Evolutionary conservation across 768 basidiomycete genomes (phyloP).

Genomic region (Mycena belliarum): DNA sequence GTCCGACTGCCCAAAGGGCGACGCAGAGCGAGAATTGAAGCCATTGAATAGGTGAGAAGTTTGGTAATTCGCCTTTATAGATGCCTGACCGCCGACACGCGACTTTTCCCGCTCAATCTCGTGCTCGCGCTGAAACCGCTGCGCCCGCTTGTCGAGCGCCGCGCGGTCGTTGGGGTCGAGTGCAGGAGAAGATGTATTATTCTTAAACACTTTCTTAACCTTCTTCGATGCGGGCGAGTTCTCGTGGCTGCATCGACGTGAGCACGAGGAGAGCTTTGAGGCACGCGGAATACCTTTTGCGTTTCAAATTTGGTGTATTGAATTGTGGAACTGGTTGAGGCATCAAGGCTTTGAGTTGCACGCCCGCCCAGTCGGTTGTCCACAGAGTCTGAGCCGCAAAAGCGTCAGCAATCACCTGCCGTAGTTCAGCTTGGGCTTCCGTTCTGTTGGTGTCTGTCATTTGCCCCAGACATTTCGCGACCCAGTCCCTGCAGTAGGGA

Average conservation of each 20-base stretch:
- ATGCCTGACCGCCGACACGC: constrained; percentile 36
- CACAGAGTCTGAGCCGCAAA: constrained; percentile 82
- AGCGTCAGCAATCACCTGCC: constrained; percentile 94
- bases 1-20: constrained; percentile 52
- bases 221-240: constrained; percentile 45
- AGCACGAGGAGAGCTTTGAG: background rate
- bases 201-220: constrained; percentile 63
- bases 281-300: constrained; percentile 58
- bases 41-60: constrained; percentile 55
- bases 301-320: constrained; percentile 54
- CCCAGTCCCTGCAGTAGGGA: constrained; percentile 77
- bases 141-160: constrained; percentile 74
- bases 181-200: constrained; percentile 35
- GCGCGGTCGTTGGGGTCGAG: constrained; percentile 66
- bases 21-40: constrained; percentile 49
- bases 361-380: constrained; percentile 91
- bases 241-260: constrained; percentile 36
- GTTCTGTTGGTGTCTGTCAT: constrained; percentile 85
- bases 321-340: constrained; percentile 58
- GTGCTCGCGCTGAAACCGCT: constrained; percentile 89
- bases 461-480: constrained; percentile 88
- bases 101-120: constrained; percentile 76
- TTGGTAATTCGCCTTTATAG: constrained; percentile 48
- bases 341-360: constrained; percentile 78
- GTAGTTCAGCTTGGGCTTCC: constrained; percentile 91